Percentiles rank a stretch among this genome's conserved stretches.
Evolutionary conservation across 495 filamentous ascomycete species (phyloP).

Genomic region (Lichina pygmaea): DNA sequence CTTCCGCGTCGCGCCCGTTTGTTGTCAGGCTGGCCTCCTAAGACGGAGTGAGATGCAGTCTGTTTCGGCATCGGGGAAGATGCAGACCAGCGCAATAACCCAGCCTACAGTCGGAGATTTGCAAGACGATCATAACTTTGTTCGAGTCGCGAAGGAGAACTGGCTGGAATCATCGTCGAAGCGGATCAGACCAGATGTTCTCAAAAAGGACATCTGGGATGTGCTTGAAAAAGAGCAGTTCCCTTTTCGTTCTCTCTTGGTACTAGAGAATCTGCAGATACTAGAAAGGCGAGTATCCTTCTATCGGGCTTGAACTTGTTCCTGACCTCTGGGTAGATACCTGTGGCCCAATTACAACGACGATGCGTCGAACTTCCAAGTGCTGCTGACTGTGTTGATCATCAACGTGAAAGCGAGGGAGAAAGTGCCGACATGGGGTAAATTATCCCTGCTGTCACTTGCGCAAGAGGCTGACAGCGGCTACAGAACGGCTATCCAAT

Average conservation of each 20-base stretch:
- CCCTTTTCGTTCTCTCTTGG: conserved; percentile 44
- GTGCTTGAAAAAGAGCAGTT: conserved; percentile 58
- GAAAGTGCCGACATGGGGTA: conserved; percentile 66
- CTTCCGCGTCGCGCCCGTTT: too few species aligned
- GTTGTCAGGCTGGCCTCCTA: too few species aligned
- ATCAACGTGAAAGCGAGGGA: conserved; percentile 74
- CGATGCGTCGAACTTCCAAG: conserved; percentile 70
- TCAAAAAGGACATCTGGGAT: conserved; percentile 84
- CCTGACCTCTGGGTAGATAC: conserved; percentile 25
- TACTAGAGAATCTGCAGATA: conserved; percentile 73
- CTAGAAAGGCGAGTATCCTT: conserved; percentile 41
- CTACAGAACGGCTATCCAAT: conserved; percentile 42
- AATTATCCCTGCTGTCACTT: conserved; percentile 3
- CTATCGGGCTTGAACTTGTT: neutral
- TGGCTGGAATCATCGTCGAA: conserved; percentile 44
- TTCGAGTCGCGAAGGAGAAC: conserved; percentile 53
- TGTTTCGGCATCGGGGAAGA: too few species aligned
- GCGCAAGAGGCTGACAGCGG: conserved; percentile 5
- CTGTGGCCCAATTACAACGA: conserved; percentile 87
- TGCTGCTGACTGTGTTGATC: conserved; percentile 60
- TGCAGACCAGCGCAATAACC: too few species aligned
- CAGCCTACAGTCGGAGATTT: conserved; percentile 13
- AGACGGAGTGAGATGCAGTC: too few species aligned
- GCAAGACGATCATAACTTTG: conserved; percentile 56
- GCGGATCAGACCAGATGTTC: conserved; percentile 60